Evolutionary conservation across 129 eudicot species (phyloP).

Genomic region (Centella asiatica): DNA sequence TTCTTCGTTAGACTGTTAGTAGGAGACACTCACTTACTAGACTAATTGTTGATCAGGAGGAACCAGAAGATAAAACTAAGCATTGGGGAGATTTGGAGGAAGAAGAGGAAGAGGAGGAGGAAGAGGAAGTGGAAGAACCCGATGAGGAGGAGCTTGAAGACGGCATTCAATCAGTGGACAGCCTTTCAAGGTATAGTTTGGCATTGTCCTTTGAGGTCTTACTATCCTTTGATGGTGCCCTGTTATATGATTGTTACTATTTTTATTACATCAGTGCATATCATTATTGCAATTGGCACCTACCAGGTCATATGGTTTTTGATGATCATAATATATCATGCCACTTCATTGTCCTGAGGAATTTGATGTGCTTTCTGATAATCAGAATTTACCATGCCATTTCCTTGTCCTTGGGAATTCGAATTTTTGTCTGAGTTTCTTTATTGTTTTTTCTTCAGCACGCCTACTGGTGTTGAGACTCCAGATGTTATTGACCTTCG

Average conservation of each 20-base stretch:
- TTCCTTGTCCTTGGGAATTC: not conserved
- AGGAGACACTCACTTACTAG: conserved; percentile 8
- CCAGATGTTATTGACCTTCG: conserved; percentile 98
- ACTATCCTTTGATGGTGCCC: too few species aligned
- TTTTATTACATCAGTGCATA: too few species aligned
- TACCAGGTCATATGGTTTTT: too few species aligned
- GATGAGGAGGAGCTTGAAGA: conserved; percentile 84
- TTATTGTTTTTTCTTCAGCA: conserved; percentile 27
- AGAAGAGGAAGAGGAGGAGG: conserved; percentile 92
- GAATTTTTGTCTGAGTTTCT: not conserved
- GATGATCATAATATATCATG: too few species aligned
- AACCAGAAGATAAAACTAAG: conserved; percentile 85
- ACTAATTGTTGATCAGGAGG: conserved; percentile 54
- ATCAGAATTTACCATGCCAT: not conserved
- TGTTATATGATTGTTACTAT: too few species aligned
- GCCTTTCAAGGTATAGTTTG: conserved; percentile 63
- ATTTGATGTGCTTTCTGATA: not conserved
- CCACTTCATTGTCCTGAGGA: too few species aligned
- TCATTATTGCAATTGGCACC: not conserved
- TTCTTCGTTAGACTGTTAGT: not conserved
- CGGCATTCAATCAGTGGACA: conserved; percentile 90
- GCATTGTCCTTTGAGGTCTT: not conserved
- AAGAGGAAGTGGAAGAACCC: conserved; percentile 75
- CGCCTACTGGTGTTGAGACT: conserved; percentile 98
- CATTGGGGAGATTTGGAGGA: conserved; percentile 99